Evolutionary conservation across 345 rosid species (phyloP).

Genomic region (Moricandia moricandioides): DNA sequence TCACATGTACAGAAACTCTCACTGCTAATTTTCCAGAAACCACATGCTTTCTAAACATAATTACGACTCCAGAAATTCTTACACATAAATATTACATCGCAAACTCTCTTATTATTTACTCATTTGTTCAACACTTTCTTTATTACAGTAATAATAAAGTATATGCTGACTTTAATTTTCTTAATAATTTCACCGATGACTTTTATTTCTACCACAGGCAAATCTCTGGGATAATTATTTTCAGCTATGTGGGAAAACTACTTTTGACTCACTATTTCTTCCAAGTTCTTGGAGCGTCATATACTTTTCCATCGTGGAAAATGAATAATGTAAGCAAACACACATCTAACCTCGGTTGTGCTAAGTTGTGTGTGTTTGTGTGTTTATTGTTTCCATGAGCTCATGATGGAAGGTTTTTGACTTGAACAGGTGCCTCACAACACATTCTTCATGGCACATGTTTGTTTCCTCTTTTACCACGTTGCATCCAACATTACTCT

Average conservation of each 20-base stretch:
- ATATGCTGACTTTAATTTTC: neutral
- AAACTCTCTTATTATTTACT: neutral
- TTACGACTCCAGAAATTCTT: neutral
- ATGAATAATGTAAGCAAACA: slow-evolving; percentile 78
- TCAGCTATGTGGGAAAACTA: slow-evolving; percentile 94
- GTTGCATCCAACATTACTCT: slow-evolving; percentile 81
- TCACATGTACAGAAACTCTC: neutral
- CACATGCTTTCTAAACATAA: too few species aligned
- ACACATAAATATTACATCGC: neutral
- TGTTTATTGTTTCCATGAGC: neutral
- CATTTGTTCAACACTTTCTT: neutral
- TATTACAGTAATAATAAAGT: neutral
- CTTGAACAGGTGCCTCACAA: slow-evolving; percentile 85
- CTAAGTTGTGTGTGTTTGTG: too few species aligned
- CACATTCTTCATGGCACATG: slow-evolving; percentile 89
- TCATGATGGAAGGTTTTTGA: slow-evolving; percentile 4
- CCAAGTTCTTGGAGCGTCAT: slow-evolving; percentile 90
- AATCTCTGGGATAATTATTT: slow-evolving; percentile 84
- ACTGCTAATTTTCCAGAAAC: too few species aligned
- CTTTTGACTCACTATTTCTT: slow-evolving; percentile 99
- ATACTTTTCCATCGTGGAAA: slow-evolving; percentile 97
- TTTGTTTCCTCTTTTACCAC: slow-evolving; percentile 91
- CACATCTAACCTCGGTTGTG: neutral
- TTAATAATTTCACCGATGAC: neutral
- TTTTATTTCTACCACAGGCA: slow-evolving; percentile 52